phyloP scores from a whole-genome alignment of 805 yeast species.

The Kodamaea kakaduensis region DNA sequence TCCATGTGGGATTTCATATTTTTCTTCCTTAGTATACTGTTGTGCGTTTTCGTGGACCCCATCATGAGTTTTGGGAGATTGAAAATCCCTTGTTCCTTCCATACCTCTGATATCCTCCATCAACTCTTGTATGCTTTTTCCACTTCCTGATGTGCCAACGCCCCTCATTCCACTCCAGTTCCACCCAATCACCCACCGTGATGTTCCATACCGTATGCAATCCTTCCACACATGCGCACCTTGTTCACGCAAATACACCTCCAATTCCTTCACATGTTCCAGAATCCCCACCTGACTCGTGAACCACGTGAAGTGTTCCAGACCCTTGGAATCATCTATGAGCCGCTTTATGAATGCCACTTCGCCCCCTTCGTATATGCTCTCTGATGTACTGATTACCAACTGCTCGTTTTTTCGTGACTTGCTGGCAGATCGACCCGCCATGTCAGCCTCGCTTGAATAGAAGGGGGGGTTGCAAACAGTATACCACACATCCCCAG shows the following conservation, averaged over 20 bases:
- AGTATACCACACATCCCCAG: slow-evolving; percentile 11
- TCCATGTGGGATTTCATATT: too few relatives aligned
- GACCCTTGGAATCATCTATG: slow-evolving; percentile 12
- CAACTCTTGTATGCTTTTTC: too few relatives aligned
- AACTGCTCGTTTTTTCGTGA: slow-evolving; percentile 10
- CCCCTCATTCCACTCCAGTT: slow-evolving; percentile 7
- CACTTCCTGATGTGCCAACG: too few relatives aligned
- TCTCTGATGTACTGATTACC: slow-evolving; percentile 11
- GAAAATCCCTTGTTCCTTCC: too few relatives aligned
- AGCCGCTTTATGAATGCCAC: slow-evolving; percentile 12
- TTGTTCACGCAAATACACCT: slow-evolving; percentile 1
- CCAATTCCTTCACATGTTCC: slow-evolving; percentile 10
- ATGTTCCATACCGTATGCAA: slow-evolving; percentile 13
- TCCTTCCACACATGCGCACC: slow-evolving; percentile 5
- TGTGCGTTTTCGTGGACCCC: too few relatives aligned
- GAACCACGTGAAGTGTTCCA: slow-evolving; percentile 15
- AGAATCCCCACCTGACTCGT: slow-evolving; percentile 18
- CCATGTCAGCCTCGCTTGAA: slow-evolving; percentile 7
- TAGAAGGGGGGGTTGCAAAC: slow-evolving; percentile 24
- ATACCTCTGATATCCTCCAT: too few relatives aligned
- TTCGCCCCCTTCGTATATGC: slow-evolving; percentile 18
- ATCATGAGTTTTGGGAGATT: too few relatives aligned
- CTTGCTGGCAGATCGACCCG: slow-evolving; percentile 3
- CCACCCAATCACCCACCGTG: slow-evolving; percentile 21
- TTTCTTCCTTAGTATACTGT: too few relatives aligned